Percentiles rank a stretch among this genome's conserved stretches.
Evolutionary conservation across 306 rosid species (phyloP).

Genomic region (Lathyrus tuberosus): DNA sequence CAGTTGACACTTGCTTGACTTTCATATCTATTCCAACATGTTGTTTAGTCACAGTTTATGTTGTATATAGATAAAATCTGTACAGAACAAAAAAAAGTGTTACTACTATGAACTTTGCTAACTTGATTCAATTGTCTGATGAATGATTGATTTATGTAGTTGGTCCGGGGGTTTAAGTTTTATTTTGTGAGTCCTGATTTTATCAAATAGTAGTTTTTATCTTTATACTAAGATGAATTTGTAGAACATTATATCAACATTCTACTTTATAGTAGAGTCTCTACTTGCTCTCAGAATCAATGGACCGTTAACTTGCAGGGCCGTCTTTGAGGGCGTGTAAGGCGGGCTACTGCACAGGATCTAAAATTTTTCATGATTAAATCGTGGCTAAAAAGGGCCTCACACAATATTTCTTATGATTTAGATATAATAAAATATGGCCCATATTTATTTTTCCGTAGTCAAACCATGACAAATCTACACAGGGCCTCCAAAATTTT

Average conservation of each 20-base stretch:
- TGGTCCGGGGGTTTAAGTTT: slow-evolving; percentile 6
- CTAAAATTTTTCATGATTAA: too few species aligned
- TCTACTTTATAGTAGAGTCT: too few species aligned
- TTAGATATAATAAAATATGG: too few species aligned
- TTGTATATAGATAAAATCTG: slow-evolving; percentile 45
- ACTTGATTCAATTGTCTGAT: slow-evolving; percentile 46
- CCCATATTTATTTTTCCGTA: too few species aligned
- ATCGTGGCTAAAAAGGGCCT: too few species aligned
- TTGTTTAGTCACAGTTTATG: slow-evolving; percentile 33
- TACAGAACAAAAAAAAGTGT: slow-evolving; percentile 49
- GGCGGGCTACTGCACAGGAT: too few species aligned
- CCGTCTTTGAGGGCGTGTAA: too few species aligned
- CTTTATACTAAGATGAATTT: not conserved
- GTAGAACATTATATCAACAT: too few species aligned
- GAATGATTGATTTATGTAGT: slow-evolving; percentile 44
- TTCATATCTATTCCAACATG: slow-evolving; percentile 7
- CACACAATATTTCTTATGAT: too few species aligned
- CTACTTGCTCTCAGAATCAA: not conserved
- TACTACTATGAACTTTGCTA: slow-evolving; percentile 46
- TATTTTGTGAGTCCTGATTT: not conserved
- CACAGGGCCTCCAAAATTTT: too few species aligned
- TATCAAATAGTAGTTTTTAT: not conserved
- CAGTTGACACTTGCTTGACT: slow-evolving; percentile 49
- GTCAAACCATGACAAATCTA: too few species aligned
- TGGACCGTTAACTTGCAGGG: not conserved